Evolutionary conservation across 495 filamentous ascomycete species (phyloP).

Genomic region (Coniosporium apollinis): DNA sequence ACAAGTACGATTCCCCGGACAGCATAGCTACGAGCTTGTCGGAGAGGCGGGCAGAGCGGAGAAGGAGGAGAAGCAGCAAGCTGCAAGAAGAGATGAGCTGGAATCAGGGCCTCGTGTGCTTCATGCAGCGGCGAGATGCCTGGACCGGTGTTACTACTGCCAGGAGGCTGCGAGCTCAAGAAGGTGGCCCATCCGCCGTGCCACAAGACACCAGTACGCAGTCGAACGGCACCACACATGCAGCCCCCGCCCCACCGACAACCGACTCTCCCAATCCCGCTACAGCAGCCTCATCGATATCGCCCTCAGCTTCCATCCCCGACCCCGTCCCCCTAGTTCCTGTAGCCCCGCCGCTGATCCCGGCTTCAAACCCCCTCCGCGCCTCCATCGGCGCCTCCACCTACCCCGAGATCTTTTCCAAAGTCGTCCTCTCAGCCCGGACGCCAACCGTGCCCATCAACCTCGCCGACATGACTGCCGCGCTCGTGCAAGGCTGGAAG

Average conservation of each 20-base stretch:
- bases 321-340: constrained; percentile 15
- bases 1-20: constrained; percentile 49
- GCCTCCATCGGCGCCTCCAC: constrained; percentile 49
- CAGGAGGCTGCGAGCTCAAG: not conserved
- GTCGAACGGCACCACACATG: too few species aligned
- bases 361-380: constrained; percentile 49
- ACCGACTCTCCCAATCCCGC: not conserved
- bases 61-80: constrained; percentile 38
- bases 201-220: too few species aligned
- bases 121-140: constrained; percentile 54
- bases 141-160: constrained; percentile 39
- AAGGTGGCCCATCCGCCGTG: not conserved
- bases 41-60: constrained; percentile 27
- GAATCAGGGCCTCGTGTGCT: constrained; percentile 69
- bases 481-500: constrained; percentile 85
- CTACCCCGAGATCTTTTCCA: constrained; percentile 75
- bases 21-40: constrained; percentile 29
- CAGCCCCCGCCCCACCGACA: not conserved
- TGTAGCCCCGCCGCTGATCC: constrained; percentile 43
- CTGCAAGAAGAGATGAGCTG: constrained; percentile 61
- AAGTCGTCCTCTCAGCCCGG: constrained; percentile 59
- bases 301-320: constrained; percentile 26
- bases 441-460: constrained; percentile 79
- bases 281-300: constrained; percentile 25
- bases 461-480: constrained; percentile 58